Evolutionary conservation across 2,329 filamentous ascomycete species (phyloP).

Genomic region (Colletotrichum incanum): DNA sequence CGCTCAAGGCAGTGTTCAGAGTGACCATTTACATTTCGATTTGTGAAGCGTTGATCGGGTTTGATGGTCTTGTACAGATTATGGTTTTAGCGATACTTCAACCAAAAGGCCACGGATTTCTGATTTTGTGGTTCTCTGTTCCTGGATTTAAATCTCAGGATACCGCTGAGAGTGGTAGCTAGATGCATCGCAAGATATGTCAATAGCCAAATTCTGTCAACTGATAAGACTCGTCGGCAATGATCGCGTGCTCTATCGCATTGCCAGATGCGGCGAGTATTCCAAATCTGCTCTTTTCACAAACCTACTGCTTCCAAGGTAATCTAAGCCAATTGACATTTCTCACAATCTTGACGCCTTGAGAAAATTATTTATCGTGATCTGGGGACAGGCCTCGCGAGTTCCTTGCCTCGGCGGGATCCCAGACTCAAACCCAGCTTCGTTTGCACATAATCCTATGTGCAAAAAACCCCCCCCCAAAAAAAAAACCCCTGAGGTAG

Average conservation of each 20-base stretch:
- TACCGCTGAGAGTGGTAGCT: neutral
- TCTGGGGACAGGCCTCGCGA: neutral
- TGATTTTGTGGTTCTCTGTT: neutral
- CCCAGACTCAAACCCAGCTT: slow-evolving; percentile 16
- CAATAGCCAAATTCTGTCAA: neutral
- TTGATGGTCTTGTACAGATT: neutral
- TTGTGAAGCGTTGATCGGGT: neutral
- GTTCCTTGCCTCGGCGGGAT: slow-evolving; percentile 28
- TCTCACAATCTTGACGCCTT: neutral
- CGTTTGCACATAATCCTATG: slow-evolving; percentile 37
- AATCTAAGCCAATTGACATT: neutral
- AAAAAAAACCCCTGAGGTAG: neutral
- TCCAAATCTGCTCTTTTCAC: neutral
- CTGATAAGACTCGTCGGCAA: neutral
- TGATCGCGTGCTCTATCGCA: neutral
- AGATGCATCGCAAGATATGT: neutral
- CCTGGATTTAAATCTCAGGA: too few relatives aligned
- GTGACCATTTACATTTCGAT: neutral
- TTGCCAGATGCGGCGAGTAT: neutral
- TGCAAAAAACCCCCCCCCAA: neutral
- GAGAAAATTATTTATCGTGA: neutral
- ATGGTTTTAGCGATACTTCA: neutral
- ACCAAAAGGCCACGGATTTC: neutral
- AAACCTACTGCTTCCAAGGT: neutral
- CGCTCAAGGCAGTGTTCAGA: neutral